A percentile compares a stretch with the other conserved stretches of the same genome.
Evolutionary conservation across 164 flowering plant species (phyloP).

Genomic region (Annona cherimola): DNA sequence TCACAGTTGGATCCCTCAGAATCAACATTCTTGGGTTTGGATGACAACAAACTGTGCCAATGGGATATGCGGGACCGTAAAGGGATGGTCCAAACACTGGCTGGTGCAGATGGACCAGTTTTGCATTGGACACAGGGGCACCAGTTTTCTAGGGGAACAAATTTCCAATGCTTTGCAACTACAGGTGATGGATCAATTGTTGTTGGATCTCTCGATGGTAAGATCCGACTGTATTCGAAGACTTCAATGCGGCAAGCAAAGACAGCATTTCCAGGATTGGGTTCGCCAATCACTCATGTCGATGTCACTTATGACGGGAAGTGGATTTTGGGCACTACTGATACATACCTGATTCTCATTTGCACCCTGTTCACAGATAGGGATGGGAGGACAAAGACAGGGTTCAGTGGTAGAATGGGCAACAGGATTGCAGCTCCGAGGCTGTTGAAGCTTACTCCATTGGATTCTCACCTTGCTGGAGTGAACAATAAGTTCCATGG

Average conservation of each 20-base stretch:
- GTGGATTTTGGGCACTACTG: slow-evolving; percentile 96
- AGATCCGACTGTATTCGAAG: slow-evolving; percentile 83
- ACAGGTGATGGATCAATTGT: slow-evolving; percentile 97
- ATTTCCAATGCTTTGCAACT: slow-evolving; percentile 87
- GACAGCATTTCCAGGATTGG: slow-evolving; percentile 98
- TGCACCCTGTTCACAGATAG: slow-evolving; percentile 83
- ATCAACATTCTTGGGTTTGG: slow-evolving; percentile 88
- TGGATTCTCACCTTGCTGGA: slow-evolving; percentile 91
- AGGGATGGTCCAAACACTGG: slow-evolving; percentile 84
- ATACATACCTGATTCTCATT: slow-evolving; percentile 83
- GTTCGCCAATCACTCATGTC: slow-evolving; percentile 90
- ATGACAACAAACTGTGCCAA: slow-evolving; percentile 79
- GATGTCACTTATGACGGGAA: slow-evolving; percentile 98
- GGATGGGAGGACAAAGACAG: slow-evolving; percentile 87
- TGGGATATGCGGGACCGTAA: slow-evolving; percentile 97
- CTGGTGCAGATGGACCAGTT: slow-evolving; percentile 49
- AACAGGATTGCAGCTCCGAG: slow-evolving; percentile 88
- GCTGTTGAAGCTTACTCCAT: slow-evolving; percentile 79
- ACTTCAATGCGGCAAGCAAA: slow-evolving; percentile 92
- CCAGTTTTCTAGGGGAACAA: slow-evolving; percentile 86
- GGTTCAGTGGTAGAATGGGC: slow-evolving; percentile 88
- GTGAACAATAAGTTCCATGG: slow-evolving; percentile 69
- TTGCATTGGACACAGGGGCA: slow-evolving; percentile 95
- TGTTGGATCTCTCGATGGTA: slow-evolving; percentile 96
- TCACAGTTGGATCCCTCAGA: slow-evolving; percentile 93